These are phyloP conservation scores for Nicotiana rustica DNA, from an alignment of 305 asterid species.

Conservation along the genomic window DNA sequence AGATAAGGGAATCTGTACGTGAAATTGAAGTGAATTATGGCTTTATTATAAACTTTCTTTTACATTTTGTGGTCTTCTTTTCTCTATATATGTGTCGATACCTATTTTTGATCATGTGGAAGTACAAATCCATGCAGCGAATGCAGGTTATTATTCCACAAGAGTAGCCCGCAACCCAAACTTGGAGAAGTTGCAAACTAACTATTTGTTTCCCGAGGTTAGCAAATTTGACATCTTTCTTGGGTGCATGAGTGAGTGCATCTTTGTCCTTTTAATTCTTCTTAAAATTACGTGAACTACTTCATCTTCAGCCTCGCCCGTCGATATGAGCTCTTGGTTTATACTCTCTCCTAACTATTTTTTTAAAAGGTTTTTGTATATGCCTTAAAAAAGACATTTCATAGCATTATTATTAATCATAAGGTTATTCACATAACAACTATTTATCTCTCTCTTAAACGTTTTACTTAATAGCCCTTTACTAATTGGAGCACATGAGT, in stretches of 20 bases:
- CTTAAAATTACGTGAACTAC: neutral
- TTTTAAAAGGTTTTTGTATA: neutral
- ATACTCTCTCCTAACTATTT: too few species aligned
- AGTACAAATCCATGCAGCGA: slow-evolving; percentile 48
- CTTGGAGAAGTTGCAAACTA: slow-evolving; percentile 75
- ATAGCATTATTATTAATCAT: neutral
- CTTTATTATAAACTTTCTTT: neutral
- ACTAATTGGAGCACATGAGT: neutral
- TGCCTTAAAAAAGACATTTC: neutral
- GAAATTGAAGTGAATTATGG: slow-evolving; percentile 2
- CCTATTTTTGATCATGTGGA: slow-evolving; percentile 16
- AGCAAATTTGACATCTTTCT: slow-evolving; percentile 25
- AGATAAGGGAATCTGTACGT: slow-evolving; percentile 51
- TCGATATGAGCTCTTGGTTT: neutral
- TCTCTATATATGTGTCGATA: too few species aligned
- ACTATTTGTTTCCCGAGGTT: slow-evolving; percentile 93
- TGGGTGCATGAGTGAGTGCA: neutral
- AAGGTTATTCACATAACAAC: neutral
- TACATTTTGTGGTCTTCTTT: neutral
- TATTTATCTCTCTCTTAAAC: too few species aligned
- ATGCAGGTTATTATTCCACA: slow-evolving; percentile 53
- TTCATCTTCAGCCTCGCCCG: too few species aligned
- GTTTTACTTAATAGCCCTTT: too few species aligned
- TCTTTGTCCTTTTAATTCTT: neutral
- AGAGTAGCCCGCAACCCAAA: slow-evolving; percentile 73